Percentiles rank a stretch among this genome's conserved stretches.
Conservation (phyloP, 257 asterid species). For the Gynochthodes officinalis region DNA sequence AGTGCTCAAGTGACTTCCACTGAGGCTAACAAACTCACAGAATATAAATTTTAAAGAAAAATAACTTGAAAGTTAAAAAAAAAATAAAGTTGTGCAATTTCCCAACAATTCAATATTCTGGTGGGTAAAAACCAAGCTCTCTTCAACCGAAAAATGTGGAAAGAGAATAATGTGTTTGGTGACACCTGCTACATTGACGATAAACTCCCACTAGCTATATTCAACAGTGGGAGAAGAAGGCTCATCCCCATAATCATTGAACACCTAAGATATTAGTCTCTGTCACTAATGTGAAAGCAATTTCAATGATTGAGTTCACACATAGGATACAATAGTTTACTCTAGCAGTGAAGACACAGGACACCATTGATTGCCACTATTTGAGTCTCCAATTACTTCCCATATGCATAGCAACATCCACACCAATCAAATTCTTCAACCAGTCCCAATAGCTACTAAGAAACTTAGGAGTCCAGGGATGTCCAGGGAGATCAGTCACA, state of each 20-base stretch:
- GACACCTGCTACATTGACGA: not conserved
- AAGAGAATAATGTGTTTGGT: not conserved
- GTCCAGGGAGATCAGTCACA: not conserved
- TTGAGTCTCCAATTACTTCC: not conserved
- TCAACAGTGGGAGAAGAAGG: not conserved
- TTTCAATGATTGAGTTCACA: not conserved
- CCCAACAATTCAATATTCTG: not conserved
- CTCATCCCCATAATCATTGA: not conserved
- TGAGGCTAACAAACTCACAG: not conserved
- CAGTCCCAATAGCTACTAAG: not conserved
- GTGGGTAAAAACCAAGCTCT: not conserved
- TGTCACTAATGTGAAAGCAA: not conserved
- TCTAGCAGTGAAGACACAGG: not conserved
- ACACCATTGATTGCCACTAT: not conserved
- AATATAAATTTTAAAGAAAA: not conserved
- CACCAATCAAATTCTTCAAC: not conserved
- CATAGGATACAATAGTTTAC: not conserved
- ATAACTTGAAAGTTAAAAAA: no score
- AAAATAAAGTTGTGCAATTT: not conserved
- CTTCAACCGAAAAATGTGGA: not conserved
- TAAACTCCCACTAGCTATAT: not conserved
- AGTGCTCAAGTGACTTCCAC: not conserved
- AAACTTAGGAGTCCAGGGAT: not conserved
- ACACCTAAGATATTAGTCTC: not conserved
- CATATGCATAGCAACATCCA: not conserved